Conservation (phyloP, 768 basidiomycete genomes). For the Mycena metata region DNA sequence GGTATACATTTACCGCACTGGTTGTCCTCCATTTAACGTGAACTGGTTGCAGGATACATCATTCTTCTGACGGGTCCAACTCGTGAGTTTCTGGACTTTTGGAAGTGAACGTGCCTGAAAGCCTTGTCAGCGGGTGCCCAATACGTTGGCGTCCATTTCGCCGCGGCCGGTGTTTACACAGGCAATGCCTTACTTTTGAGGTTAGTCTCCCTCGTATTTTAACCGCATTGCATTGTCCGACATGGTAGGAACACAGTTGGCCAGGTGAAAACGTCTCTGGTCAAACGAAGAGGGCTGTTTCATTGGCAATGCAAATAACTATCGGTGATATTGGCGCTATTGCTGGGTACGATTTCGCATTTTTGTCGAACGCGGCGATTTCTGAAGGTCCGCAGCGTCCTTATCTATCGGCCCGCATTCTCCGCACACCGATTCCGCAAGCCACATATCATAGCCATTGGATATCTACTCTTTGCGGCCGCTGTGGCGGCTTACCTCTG, state of each 20-base stretch:
- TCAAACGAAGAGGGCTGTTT: constrained; percentile 75
- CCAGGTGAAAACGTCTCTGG: constrained; percentile 77
- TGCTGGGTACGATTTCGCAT: constrained; percentile 53
- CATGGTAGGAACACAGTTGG: constrained; percentile 53
- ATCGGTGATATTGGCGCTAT: constrained; percentile 74
- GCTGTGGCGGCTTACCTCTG: constrained; percentile 59
- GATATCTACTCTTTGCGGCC: constrained; percentile 66
- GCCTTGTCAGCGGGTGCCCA: constrained; percentile 59
- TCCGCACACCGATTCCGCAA: constrained; percentile 61
- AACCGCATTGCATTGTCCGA: not conserved
- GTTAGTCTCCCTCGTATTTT: constrained; percentile 42
- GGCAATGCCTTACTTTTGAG: constrained; percentile 70
- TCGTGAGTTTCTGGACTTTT: constrained; percentile 46
- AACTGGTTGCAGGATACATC: constrained; percentile 62
- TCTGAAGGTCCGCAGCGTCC: constrained; percentile 50
- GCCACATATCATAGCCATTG: constrained; percentile 71
- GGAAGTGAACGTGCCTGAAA: not conserved
- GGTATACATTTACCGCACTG: constrained; percentile 48
- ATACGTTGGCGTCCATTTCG: constrained; percentile 70
- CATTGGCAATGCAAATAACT: constrained; percentile 74
- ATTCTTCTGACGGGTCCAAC: constrained; percentile 63
- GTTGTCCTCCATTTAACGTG: too few species aligned
- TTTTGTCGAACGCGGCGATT: not conserved
- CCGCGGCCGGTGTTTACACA: constrained; percentile 69
- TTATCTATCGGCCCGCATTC: constrained; percentile 68